phyloP scores from a whole-genome alignment of 345 rosid species.

The Punica granatum region DNA sequence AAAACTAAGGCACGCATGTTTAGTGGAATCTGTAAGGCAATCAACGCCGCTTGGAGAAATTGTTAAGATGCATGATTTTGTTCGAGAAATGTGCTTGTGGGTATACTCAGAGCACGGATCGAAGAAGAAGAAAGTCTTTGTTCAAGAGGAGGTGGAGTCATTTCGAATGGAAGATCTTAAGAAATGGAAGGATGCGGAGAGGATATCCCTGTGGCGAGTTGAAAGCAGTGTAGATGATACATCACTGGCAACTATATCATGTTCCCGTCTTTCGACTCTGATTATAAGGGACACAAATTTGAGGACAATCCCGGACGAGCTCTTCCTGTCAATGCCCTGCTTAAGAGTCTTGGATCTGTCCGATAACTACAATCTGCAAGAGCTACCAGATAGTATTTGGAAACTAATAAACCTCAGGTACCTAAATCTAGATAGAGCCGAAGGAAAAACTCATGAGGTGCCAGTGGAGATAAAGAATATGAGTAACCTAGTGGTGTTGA shows the following conservation, averaged over 20 bases:
- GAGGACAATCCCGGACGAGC: neutral
- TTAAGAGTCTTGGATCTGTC: neutral
- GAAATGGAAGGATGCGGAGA: neutral
- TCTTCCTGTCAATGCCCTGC: neutral
- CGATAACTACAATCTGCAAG: neutral
- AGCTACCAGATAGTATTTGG: neutral
- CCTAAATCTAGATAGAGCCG: neutral
- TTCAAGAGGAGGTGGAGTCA: neutral
- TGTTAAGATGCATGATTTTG: slow-evolving; percentile 21
- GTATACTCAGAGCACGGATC: neutral
- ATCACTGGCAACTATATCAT: neutral
- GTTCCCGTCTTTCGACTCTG: neutral
- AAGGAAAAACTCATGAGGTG: neutral
- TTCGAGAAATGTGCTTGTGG: slow-evolving; percentile 21
- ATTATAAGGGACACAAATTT: neutral
- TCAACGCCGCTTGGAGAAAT: neutral
- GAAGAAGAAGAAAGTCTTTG: neutral
- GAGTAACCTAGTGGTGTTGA: no score
- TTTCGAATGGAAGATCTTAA: neutral
- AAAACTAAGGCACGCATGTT: slow-evolving; percentile 12
- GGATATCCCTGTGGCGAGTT: neutral
- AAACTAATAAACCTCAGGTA: neutral
- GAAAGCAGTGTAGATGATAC: neutral
- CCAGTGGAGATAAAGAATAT: neutral
- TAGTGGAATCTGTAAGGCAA: slow-evolving; percentile 12